Percentiles rank a stretch among this genome's conserved stretches.
phyloP scores from a whole-genome alignment of 192 early-diverging fungal species.

The Coemansia sp. region DNA sequence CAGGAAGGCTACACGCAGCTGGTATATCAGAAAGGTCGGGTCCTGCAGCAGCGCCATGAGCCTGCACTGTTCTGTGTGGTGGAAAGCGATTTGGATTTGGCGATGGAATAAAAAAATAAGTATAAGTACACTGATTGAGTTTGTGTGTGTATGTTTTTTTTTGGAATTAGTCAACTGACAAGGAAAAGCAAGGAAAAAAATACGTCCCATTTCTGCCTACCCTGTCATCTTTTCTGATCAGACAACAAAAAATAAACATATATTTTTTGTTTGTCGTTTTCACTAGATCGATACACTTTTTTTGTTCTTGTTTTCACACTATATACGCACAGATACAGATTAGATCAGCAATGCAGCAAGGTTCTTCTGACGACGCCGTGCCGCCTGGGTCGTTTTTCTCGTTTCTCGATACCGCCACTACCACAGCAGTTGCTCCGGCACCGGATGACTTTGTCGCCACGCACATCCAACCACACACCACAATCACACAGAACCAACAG shows the following conservation, averaged over 20 bases:
- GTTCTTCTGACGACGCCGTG: not conserved
- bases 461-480: not conserved
- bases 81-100: conserved; percentile 3
- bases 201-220: not conserved
- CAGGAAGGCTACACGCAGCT: conserved; percentile 73
- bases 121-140: not conserved
- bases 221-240: no score
- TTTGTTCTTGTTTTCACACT: not conserved
- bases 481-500: not conserved
- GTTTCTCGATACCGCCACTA: not conserved
- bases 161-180: not conserved
- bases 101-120: not conserved
- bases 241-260: no score
- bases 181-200: not conserved
- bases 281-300: not conserved
- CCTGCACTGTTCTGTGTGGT: not conserved
- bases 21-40: conserved; percentile 72
- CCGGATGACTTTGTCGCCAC: conserved; percentile 5
- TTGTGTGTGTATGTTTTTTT: not conserved
- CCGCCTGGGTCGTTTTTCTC: conserved; percentile 1
- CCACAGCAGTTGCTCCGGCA: not conserved
- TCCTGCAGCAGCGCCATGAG: conserved; percentile 71
- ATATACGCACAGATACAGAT: not conserved
- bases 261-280: not conserved
- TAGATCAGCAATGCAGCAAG: no score